Base-by-base conservation (phyloP, 257 asterid species). In the Solanum rostratum region DNA sequence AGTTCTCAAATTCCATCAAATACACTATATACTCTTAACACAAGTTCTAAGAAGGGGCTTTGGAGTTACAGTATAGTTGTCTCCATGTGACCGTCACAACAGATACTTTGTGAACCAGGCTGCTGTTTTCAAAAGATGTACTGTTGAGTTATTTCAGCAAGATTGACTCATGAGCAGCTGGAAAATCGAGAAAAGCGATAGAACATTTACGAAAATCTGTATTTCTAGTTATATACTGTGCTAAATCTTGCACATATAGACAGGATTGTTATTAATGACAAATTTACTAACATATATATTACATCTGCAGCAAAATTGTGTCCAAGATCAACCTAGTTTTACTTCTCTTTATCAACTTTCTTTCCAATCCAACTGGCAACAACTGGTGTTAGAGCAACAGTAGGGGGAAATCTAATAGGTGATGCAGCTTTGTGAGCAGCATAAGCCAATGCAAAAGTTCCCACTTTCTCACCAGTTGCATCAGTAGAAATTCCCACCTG, bases 381-480 rank as follows among this genome's bases (percentile, higher is more conserved):
- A 45, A 93, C 82, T 19, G 98, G 99, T 5, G 99, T 95, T 79
- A 97, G 96, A 70, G 99, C 99, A 33, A 95, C 99, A 11, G 98
- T 95, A 4, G 99, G 99, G 2, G 99, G 99, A 73, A 97, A 97
- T 79, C 98, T 91, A 65, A 95, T 97, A 2, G 99, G 99, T 19
- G 99, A 97, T 50, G 99, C 99, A 46, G 99, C 99, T 89, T 97
- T 97, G 87, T 95, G 99, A 12, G 98, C 99, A 6, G 99, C 99
- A 81, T 97, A 97, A 10, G 99, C 98, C 90, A 95, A 88, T 14
- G 98, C 99, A 84, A 95, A 92, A 49, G 99, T 95, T 84, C 99
- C 99, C 20, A 97, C 99, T 57, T 93, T 97, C 86, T 95, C 99
- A 53, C 98, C 97, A 1, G 97, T 90, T 79, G 88, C 97, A 68